These are phyloP conservation scores for Ilex paraguariensis DNA, from an alignment of 305 asterid species.

Conservation along the genomic window DNA sequence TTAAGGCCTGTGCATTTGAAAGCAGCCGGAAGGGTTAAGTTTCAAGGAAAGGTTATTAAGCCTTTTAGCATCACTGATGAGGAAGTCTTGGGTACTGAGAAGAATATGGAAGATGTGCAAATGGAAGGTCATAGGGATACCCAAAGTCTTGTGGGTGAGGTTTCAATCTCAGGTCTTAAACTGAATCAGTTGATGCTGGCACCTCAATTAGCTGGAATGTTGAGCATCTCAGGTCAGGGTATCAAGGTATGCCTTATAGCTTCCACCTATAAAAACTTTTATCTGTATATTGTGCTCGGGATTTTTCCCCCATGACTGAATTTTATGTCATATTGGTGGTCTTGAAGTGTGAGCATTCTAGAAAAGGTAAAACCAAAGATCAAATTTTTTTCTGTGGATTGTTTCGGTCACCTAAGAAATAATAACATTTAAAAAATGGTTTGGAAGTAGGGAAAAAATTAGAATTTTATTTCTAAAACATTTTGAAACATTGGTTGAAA, in stretches of 20 bases:
- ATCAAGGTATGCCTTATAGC: conserved; percentile 58
- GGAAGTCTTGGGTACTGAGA: conserved; percentile 29
- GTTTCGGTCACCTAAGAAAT: too few relatives aligned
- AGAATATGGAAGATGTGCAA: conserved; percentile 24
- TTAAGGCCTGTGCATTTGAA: conserved; percentile 86
- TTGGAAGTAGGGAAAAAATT: too few relatives aligned
- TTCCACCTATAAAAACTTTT: conserved; percentile 11
- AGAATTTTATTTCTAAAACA: too few relatives aligned
- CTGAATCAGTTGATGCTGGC: conserved; percentile 98
- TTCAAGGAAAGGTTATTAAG: conserved; percentile 85
- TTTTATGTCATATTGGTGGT: too few relatives aligned
- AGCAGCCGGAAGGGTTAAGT: conserved; percentile 93
- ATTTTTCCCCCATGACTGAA: too few relatives aligned
- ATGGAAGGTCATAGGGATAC: conserved; percentile 32
- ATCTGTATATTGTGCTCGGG: conserved; percentile 5
- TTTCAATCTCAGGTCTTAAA: conserved; percentile 85
- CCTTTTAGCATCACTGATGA: conserved; percentile 24
- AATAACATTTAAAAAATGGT: too few relatives aligned
- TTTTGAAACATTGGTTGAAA: too few relatives aligned
- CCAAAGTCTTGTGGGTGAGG: conserved; percentile 78
- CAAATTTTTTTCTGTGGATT: too few relatives aligned
- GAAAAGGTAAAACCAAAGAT: too few relatives aligned
- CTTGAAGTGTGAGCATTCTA: too few relatives aligned
- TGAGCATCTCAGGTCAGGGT: conserved; percentile 66
- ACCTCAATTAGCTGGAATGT: conserved; percentile 90